phyloP scores from a whole-genome alignment of 495 filamentous ascomycete genomes.

The Aspergillus heteromorphus region DNA sequence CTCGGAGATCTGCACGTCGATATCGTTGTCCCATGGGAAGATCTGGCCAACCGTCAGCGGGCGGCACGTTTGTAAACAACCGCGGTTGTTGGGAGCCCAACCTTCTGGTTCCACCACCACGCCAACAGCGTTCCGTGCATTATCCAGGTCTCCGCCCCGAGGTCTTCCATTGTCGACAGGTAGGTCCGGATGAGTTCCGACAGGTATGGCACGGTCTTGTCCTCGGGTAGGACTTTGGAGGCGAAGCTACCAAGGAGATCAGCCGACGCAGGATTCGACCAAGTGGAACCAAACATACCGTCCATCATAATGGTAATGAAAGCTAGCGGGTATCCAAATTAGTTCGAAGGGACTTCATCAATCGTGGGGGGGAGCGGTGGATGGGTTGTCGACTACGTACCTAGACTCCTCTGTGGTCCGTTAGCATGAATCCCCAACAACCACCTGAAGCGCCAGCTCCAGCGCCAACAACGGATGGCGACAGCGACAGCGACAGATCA shows the following conservation, averaged over 20 bases:
- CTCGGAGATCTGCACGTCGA: constrained; percentile 56
- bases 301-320: constrained; percentile 59
- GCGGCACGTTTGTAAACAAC: background rate
- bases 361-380: no score
- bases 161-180: constrained; percentile 47
- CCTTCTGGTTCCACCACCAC: constrained; percentile 61
- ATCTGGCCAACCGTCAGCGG: constrained; percentile 28
- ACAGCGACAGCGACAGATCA: no score
- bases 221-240: constrained; percentile 36
- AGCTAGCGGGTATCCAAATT: constrained; percentile 30
- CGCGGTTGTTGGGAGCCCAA: constrained; percentile 7
- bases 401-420: constrained; percentile 44
- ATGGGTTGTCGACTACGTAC: constrained; percentile 30
- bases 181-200: constrained; percentile 52
- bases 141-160: constrained; percentile 58
- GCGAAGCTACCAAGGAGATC: constrained; percentile 41
- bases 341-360: constrained; percentile 1
- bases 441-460: no score
- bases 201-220: constrained; percentile 43
- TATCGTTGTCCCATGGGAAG: constrained; percentile 59
- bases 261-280: constrained; percentile 3
- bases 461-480: no score
- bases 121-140: constrained; percentile 58
- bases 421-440: constrained; percentile 12
- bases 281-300: constrained; percentile 31